These are phyloP conservation scores for Juglanconis sp. DNA, from an alignment of 2,329 filamentous ascomycete genomes.

Conservation along the genomic window DNA sequence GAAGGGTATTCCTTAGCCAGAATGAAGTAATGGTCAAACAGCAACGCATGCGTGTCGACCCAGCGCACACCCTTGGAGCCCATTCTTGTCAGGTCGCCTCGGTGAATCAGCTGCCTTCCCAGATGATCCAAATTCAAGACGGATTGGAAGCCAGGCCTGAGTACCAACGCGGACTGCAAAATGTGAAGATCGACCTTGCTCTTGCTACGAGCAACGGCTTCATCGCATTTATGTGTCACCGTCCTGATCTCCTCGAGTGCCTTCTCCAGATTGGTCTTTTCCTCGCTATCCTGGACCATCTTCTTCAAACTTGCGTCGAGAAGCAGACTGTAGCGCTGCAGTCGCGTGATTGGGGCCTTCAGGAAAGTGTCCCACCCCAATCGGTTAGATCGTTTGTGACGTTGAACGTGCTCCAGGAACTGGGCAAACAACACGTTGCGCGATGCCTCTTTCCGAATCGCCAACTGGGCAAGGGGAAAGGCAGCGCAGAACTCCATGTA, in stretches of 20 bases:
- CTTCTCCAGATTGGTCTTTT: conserved; percentile 77
- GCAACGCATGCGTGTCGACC: conserved; percentile 87
- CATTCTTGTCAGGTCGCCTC: conserved; percentile 85
- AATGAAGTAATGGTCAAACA: conserved; percentile 97
- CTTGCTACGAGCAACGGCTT: conserved; percentile 85
- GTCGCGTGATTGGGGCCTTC: conserved; percentile 85
- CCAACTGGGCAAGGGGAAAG: conserved; percentile 79
- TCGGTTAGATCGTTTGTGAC: conserved; percentile 75
- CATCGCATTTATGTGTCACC: conserved; percentile 87
- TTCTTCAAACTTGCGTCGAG: conserved; percentile 80
- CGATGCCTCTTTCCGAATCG: conserved; percentile 79
- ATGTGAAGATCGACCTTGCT: conserved; percentile 89
- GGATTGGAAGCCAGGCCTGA: conserved; percentile 83
- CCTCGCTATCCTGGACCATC: conserved; percentile 79
- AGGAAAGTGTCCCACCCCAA: conserved; percentile 93
- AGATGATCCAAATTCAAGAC: conserved; percentile 91
- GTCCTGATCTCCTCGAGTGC: conserved; percentile 89
- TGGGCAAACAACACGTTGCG: conserved; percentile 81
- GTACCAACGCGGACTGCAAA: conserved; percentile 75
- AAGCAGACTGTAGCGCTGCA: conserved; percentile 86
- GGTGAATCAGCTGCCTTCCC: conserved; percentile 83
- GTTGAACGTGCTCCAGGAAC: conserved; percentile 77
- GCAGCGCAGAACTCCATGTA: conserved; percentile 91
- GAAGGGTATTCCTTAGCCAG: conserved; percentile 75
- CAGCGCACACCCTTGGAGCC: conserved; percentile 87